These are phyloP conservation scores for Penicillium sp. DNA, from an alignment of 2,329 filamentous ascomycete species.

Conservation along the genomic window DNA sequence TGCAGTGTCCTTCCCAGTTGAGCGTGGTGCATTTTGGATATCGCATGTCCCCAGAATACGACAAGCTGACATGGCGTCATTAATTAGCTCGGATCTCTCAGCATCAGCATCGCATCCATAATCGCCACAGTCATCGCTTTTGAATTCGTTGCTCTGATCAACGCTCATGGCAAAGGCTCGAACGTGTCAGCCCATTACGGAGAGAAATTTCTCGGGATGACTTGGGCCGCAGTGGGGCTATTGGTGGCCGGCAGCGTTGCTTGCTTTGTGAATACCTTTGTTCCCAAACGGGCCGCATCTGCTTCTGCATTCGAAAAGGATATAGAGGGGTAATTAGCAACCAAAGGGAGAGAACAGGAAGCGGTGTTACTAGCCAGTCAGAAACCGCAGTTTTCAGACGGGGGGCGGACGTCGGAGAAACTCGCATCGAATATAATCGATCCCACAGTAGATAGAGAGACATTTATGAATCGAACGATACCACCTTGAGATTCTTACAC, in stretches of 20 bases:
- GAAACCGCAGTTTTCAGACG: not conserved
- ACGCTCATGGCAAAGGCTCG: conserved; percentile 51
- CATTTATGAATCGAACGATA: not conserved
- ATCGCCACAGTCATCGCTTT: conserved; percentile 64
- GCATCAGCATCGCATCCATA: conserved; percentile 70
- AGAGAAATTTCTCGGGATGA: conserved; percentile 56
- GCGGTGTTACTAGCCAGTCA: not conserved
- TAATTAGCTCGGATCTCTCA: conserved; percentile 50
- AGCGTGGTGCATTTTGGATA: not conserved
- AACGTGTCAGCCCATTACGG: conserved; percentile 53
- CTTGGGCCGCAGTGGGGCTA: conserved; percentile 55
- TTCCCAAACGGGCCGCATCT: conserved; percentile 9
- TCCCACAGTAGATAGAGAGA: not conserved
- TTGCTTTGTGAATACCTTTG: conserved; percentile 29
- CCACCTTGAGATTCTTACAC: not conserved
- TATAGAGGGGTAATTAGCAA: conserved; percentile 17
- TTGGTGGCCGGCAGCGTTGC: conserved; percentile 31
- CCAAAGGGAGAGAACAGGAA: not conserved
- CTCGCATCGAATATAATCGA: not conserved
- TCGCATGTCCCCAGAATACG: not conserved
- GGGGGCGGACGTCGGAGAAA: conserved; percentile 2
- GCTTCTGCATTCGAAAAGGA: conserved; percentile 15
- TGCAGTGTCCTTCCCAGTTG: not conserved
- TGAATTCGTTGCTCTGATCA: conserved; percentile 54
- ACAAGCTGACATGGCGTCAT: not conserved